phyloP scores from a whole-genome alignment of 2,329 filamentous ascomycete species.

The Didymella segeticola region DNA sequence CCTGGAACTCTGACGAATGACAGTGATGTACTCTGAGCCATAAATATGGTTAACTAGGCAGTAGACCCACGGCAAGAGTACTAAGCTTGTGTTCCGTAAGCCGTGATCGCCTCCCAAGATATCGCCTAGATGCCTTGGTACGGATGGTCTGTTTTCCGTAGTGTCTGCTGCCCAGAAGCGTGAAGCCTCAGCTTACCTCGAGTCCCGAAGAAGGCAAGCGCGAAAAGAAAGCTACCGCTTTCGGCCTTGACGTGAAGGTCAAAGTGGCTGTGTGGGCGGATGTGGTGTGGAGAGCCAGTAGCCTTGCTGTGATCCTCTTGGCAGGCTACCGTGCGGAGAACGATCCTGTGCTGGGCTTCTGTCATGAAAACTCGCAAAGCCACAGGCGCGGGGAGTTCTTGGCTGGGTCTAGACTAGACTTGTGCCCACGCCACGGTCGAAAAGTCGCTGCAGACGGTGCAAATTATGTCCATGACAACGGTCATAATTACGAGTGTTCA shows the following conservation, averaged over 20 bases:
- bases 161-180: constrained; percentile 4
- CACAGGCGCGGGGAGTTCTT: constrained; percentile 13
- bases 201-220: constrained; percentile 1
- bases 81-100: constrained; percentile 4
- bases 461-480: background rate
- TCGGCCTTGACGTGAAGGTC: background rate
- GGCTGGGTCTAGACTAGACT: constrained; percentile 9
- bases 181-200: background rate
- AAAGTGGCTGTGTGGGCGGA: constrained; percentile 15
- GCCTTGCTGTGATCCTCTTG: constrained; percentile 12
- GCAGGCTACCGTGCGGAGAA: constrained; percentile 1
- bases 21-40: background rate
- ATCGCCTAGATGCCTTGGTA: constrained; percentile 38
- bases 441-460: background rate
- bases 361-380: constrained; percentile 7
- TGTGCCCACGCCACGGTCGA: background rate
- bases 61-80: background rate
- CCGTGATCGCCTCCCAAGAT: constrained; percentile 26
- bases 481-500: background rate
- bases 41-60: constrained; percentile 5
- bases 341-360: constrained; percentile 6
- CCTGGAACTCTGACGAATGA: background rate
- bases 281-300: constrained; percentile 9
- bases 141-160: constrained; percentile 33
- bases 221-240: background rate